Conservation (phyloP, 1,139 yeast genomes). For the Keqinozyma sinolaborantium region DNA sequence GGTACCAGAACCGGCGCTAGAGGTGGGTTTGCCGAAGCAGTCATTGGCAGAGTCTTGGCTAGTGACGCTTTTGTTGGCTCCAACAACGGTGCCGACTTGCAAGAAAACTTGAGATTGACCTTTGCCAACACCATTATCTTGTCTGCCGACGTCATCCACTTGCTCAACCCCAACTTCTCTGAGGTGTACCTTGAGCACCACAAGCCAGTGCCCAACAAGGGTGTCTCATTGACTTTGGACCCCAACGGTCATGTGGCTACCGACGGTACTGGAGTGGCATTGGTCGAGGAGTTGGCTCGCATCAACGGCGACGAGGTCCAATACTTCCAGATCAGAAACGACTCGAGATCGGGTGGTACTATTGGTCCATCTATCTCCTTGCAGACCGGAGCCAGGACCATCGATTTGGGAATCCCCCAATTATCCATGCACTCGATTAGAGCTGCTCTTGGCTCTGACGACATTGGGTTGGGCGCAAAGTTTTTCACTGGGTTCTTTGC, state of each 20-base stretch:
- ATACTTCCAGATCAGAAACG: constrained; percentile 43
- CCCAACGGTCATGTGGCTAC: constrained; percentile 42
- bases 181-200: constrained; percentile 35
- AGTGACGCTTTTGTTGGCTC: neutral
- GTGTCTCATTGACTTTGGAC: constrained; percentile 37
- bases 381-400: constrained; percentile 42
- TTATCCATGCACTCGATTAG: constrained; percentile 46
- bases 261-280: constrained; percentile 35
- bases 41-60: constrained; percentile 4
- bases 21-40: constrained; percentile 35
- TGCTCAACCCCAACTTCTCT: constrained; percentile 42
- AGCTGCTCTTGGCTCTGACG: constrained; percentile 40
- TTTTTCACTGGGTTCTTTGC: constrained; percentile 35
- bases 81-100: constrained; percentile 14
- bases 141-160: constrained; percentile 48
- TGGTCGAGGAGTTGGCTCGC: constrained; percentile 29
- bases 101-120: constrained; percentile 20
- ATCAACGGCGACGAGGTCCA: constrained; percentile 28
- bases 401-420: constrained; percentile 46
- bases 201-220: constrained; percentile 40
- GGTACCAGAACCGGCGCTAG: constrained; percentile 41
- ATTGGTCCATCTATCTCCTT: constrained; percentile 40
- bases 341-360: constrained; percentile 42
- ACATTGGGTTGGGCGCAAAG: constrained; percentile 39
- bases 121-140: constrained; percentile 36